Conservation (phyloP, 2,329 filamentous ascomycete species). For the Pseudogymnoascus sp. region DNA sequence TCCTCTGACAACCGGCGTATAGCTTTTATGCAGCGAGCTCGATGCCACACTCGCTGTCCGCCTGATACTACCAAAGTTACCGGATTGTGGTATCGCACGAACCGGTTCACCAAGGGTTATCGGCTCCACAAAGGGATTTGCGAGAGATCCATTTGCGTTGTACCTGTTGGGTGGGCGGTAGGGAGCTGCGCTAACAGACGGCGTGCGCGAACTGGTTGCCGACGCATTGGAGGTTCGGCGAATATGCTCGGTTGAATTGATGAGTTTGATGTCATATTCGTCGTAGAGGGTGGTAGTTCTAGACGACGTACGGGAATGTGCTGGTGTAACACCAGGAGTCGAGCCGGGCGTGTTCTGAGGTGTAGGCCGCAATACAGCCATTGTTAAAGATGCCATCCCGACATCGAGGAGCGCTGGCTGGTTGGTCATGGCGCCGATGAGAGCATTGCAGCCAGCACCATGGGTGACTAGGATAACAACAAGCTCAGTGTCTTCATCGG, state of each 20-base stretch:
- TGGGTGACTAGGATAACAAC: conserved; percentile 87
- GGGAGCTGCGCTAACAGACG: conserved; percentile 9
- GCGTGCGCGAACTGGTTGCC: conserved; percentile 30
- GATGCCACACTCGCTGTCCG: conserved; percentile 25
- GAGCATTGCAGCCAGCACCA: conserved; percentile 88
- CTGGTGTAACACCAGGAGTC: conserved; percentile 24
- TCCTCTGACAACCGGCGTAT: conserved; percentile 20
- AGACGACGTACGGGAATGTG: conserved; percentile 32
- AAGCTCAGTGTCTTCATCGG: conserved; percentile 61
- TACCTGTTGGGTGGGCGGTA: conserved; percentile 4
- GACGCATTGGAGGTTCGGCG: conserved; percentile 36
- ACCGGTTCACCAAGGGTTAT: not conserved
- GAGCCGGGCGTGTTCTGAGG: conserved; percentile 17
- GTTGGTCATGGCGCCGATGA: conserved; percentile 85
- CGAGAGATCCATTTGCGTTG: not conserved
- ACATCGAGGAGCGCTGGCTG: conserved; percentile 89
- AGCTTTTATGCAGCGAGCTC: conserved; percentile 17
- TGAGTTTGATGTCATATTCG: conserved; percentile 64
- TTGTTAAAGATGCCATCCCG: conserved; percentile 80
- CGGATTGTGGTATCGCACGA: not conserved
- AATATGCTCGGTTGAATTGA: conserved; percentile 69
- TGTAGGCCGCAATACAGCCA: conserved; percentile 59
- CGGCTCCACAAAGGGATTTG: conserved; percentile 3
- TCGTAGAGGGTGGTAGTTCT: conserved; percentile 43
- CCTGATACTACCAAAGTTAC: conserved; percentile 26